phyloP scores from a whole-genome alignment of 1,139 yeast species.

The Suhomyces chickasaworum region DNA sequence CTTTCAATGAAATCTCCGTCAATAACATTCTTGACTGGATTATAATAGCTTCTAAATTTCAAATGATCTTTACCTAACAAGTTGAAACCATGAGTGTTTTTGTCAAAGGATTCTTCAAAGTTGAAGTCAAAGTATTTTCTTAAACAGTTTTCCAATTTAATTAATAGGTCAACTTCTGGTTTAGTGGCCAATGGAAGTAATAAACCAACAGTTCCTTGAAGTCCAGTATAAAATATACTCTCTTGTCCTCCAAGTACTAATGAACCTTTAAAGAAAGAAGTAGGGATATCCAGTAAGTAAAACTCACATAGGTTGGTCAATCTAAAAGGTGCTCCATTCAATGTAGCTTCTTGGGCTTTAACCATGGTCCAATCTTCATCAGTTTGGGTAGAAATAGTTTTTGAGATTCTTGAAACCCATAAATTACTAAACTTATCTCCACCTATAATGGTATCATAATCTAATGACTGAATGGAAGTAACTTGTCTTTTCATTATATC shows the following conservation, averaged over 20 bases:
- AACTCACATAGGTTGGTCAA: conserved; percentile 60
- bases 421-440: conserved; percentile 93
- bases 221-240: conserved; percentile 66
- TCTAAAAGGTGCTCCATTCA: conserved; percentile 59
- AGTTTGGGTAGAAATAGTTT: conserved; percentile 43
- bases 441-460: conserved; percentile 72
- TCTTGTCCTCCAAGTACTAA: conserved; percentile 67
- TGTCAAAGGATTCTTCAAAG: conserved; percentile 33
- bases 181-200: conserved; percentile 66
- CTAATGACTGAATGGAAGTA: conserved; percentile 61
- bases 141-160: conserved; percentile 54
- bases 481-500: conserved; percentile 71
- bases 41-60: conserved; percentile 74
- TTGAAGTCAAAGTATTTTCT: conserved; percentile 35
- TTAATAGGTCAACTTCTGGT: conserved; percentile 63
- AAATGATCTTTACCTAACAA: conserved; percentile 68
- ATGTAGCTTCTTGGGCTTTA: conserved; percentile 35
- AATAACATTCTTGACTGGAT: conserved; percentile 71
- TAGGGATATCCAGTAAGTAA: conserved; percentile 70
- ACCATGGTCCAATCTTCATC: conserved; percentile 55
- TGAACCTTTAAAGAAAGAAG: conserved; percentile 56
- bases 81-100: conserved; percentile 22
- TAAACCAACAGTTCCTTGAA: conserved; percentile 80
- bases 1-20: conserved; percentile 88
- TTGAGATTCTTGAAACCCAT: conserved; percentile 63